Evolutionary conservation across 805 yeast species (phyloP).

Genomic region (Wickerhamomyces xylosicus): DNA sequence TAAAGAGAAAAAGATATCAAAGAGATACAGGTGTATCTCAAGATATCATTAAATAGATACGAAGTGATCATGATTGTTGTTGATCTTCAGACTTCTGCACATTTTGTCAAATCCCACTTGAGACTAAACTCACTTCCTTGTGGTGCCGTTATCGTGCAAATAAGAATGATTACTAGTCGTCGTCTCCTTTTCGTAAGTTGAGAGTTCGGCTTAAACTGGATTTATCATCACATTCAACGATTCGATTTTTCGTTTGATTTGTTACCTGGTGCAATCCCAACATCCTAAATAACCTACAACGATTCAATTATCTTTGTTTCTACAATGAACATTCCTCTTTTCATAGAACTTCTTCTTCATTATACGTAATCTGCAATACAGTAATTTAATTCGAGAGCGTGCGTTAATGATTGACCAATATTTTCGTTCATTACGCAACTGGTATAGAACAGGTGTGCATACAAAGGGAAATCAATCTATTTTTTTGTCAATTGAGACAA

Average conservation of each 20-base stretch:
- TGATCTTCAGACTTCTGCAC: conserved; percentile 20
- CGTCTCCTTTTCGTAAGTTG: not conserved
- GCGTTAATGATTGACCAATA: too few relatives aligned
- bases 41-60: too few relatives aligned
- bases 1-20: too few relatives aligned
- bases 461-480: too few relatives aligned
- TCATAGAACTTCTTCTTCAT: too few relatives aligned
- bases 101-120: conserved; percentile 33
- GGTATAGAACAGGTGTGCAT: too few relatives aligned
- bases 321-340: too few relatives aligned
- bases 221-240: not conserved
- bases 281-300: too few relatives aligned
- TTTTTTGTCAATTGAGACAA: conserved; percentile 2
- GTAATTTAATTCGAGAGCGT: too few relatives aligned
- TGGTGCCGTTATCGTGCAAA: conserved; percentile 37
- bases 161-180: conserved; percentile 13
- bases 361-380: too few relatives aligned
- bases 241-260: not conserved
- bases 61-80: not conserved
- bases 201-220: not conserved
- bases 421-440: too few relatives aligned
- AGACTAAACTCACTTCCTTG: conserved; percentile 21
- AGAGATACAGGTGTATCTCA: not conserved
- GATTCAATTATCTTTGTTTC: too few relatives aligned
- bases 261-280: conserved; percentile 21